Conservation (phyloP, 2,329 filamentous ascomycete species). For the Cadophora sp. region DNA sequence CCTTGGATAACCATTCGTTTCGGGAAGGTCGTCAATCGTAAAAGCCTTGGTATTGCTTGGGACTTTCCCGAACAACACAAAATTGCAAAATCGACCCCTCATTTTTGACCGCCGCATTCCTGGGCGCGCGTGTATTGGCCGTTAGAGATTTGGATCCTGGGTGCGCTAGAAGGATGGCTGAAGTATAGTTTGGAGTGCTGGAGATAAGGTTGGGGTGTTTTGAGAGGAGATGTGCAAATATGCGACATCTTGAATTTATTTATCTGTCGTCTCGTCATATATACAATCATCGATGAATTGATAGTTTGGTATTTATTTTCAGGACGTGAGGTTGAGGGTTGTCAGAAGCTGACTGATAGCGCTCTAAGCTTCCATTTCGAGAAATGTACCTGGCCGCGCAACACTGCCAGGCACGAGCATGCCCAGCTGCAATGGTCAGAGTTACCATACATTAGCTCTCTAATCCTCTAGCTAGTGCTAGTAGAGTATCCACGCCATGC, state of each 20-base stretch:
- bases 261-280: too few species aligned
- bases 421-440: background rate
- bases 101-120: background rate
- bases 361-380: background rate
- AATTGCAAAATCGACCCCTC: background rate
- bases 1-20: background rate
- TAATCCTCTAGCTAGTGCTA: background rate
- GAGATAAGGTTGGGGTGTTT: background rate
- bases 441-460: conserved; percentile 2
- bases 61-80: conserved; percentile 10
- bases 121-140: conserved; percentile 5
- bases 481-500: background rate
- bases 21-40: background rate
- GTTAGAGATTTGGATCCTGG: background rate
- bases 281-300: too few species aligned
- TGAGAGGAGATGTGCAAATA: background rate
- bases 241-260: background rate
- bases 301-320: too few species aligned
- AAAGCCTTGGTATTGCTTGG: conserved; percentile 9
- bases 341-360: background rate
- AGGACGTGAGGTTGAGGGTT: too few species aligned
- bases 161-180: background rate
- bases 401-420: background rate
- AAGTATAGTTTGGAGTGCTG: background rate
- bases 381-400: background rate